Conservation (phyloP, 306 rosid species). For the Cucumis cinereus region DNA sequence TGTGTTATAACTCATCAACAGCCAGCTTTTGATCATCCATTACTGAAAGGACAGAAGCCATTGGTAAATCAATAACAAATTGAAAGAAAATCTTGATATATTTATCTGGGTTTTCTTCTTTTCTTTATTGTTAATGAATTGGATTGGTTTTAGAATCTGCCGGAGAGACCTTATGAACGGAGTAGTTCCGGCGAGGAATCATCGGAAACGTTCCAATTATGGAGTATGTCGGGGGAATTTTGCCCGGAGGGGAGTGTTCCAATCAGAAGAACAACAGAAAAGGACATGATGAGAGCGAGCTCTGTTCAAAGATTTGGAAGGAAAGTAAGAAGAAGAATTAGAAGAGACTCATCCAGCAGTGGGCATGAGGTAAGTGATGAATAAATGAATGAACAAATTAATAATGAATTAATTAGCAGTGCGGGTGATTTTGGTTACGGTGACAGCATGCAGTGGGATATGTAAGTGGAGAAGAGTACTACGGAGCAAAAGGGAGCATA, state of each 20-base stretch:
- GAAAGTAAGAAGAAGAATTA: slow-evolving; percentile 37
- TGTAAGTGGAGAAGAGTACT: slow-evolving; percentile 71
- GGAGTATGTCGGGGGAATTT: slow-evolving; percentile 59
- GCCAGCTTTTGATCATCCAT: slow-evolving; percentile 90
- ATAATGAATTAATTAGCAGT: no score
- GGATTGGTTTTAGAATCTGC: slow-evolving; percentile 40
- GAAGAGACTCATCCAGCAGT: slow-evolving; percentile 69
- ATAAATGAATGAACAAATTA: no score
- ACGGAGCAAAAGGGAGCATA: slow-evolving; percentile 88
- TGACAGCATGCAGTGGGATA: slow-evolving; percentile 93
- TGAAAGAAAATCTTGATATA: background rate
- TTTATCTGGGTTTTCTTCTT: background rate
- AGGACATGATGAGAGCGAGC: slow-evolving; percentile 65
- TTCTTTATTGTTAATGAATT: no score
- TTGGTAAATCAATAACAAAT: slow-evolving; percentile 25
- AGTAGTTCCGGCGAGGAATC: slow-evolving; percentile 12
- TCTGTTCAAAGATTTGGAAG: slow-evolving; percentile 65
- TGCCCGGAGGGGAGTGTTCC: slow-evolving; percentile 84
- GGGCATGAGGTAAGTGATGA: slow-evolving; percentile 93
- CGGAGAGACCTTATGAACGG: slow-evolving; percentile 48
- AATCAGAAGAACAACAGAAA: slow-evolving; percentile 65
- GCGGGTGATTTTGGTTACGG: background rate
- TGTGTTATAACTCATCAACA: slow-evolving; percentile 66
- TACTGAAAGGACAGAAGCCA: slow-evolving; percentile 59
- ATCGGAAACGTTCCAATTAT: slow-evolving; percentile 45